These are phyloP conservation scores for Irpex sp. DNA, from an alignment of 1,284 basidiomycete species.

Conservation along the genomic window DNA sequence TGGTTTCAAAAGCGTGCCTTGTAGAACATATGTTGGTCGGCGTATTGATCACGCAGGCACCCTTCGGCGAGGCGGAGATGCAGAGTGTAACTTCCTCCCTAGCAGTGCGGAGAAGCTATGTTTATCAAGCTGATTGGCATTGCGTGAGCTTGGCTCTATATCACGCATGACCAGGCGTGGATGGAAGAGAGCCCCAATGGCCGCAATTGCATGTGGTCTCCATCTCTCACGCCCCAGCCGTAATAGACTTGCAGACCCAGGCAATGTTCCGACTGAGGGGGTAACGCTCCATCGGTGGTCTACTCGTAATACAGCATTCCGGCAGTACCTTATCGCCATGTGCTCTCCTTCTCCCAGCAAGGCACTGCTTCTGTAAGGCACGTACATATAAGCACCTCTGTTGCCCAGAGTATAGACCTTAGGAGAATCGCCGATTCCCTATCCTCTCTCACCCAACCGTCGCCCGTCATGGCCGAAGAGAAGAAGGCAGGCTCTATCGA, in stretches of 20 bases:
- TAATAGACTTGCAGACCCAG: no score
- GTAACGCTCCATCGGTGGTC: neutral
- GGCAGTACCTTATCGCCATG: neutral
- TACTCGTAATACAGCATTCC: neutral
- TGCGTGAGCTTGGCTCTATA: neutral
- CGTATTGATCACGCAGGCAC: neutral
- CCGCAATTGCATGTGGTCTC: neutral
- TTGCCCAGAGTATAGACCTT: neutral
- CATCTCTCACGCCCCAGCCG: neutral
- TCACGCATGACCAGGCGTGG: neutral
- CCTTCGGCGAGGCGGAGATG: neutral
- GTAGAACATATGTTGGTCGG: neutral
- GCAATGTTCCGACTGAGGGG: no score
- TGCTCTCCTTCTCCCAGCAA: neutral
- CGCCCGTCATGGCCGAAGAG: neutral
- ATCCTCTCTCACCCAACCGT: neutral
- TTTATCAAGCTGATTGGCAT: neutral
- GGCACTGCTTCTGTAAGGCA: neutral
- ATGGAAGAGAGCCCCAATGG: neutral
- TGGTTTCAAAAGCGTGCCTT: neutral
- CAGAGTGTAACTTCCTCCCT: neutral
- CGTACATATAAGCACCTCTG: neutral
- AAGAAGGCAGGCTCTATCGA: conserved; percentile 13
- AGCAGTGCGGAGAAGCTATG: neutral
- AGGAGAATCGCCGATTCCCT: neutral